A percentile compares a stretch with the other conserved stretches of the same genome.
Evolutionary conservation across 1,284 basidiomycete genomes (phyloP).

Genomic region (Apiotrichum montevideense): DNA sequence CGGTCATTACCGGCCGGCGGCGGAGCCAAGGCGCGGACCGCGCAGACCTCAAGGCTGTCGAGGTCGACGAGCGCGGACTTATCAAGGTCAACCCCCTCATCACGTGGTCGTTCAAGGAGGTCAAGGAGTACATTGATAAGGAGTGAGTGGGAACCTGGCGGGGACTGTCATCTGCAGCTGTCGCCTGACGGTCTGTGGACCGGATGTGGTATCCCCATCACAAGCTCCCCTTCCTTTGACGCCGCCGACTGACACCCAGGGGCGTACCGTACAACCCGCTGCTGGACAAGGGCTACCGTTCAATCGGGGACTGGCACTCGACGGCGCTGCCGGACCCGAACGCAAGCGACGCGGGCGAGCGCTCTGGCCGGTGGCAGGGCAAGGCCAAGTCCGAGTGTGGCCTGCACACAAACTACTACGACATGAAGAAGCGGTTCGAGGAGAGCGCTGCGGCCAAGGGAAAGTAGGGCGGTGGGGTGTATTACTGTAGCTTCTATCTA

Average conservation of each 20-base stretch:
- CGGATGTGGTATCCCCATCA: too few species aligned
- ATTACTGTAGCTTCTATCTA: too few species aligned
- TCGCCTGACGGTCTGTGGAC: too few species aligned
- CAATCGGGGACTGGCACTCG: conserved; percentile 96
- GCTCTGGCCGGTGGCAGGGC: conserved; percentile 86
- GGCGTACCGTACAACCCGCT: conserved; percentile 84
- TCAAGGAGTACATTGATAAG: conserved; percentile 77
- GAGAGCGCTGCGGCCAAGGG: conserved; percentile 22
- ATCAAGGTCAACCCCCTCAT: conserved; percentile 94
- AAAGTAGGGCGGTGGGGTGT: too few species aligned
- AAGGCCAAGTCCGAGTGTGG: conserved; percentile 92
- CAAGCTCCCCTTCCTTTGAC: too few species aligned
- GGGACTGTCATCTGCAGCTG: too few species aligned
- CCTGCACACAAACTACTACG: conserved; percentile 79
- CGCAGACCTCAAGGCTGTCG: conserved; percentile 73
- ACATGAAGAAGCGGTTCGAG: conserved; percentile 48
- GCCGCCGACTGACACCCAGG: conserved; percentile 24
- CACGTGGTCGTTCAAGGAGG: conserved; percentile 78
- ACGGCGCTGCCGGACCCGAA: conserved; percentile 60
- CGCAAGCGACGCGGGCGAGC: conserved; percentile 62
- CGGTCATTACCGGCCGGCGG: conserved; percentile 90
- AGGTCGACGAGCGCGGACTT: conserved; percentile 85
- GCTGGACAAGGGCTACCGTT: conserved; percentile 84
- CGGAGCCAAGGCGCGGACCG: conserved; percentile 87
- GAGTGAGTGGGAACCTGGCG: conserved; percentile 49